These are phyloP conservation scores for Kazachstania sp. DNA, from an alignment of 1,139 yeast genomes.

Conservation along the genomic window DNA sequence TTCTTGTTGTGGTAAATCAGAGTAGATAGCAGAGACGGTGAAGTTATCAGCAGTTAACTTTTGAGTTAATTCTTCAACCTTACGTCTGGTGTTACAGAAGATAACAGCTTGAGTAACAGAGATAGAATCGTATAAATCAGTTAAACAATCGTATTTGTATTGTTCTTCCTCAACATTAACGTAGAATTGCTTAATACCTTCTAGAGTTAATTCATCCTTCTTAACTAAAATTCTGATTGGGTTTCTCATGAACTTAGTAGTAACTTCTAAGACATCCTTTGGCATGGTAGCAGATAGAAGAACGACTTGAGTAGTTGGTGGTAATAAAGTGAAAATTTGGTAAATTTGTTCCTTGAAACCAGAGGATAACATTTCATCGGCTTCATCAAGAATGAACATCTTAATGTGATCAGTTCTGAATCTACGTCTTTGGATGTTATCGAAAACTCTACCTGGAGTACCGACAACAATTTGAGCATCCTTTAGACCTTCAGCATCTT, in stretches of 20 bases:
- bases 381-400: conserved; percentile 85
- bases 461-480: conserved; percentile 89
- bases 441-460: conserved; percentile 91
- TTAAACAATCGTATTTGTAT: conserved; percentile 94
- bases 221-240: conserved; percentile 88
- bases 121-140: conserved; percentile 94
- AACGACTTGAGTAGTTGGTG: conserved; percentile 89
- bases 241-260: conserved; percentile 79
- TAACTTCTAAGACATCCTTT: conserved; percentile 90
- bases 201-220: conserved; percentile 78
- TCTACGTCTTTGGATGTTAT: conserved; percentile 72
- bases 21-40: conserved; percentile 96
- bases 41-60: conserved; percentile 79
- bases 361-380: conserved; percentile 66
- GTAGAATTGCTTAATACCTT: conserved; percentile 83
- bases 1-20: conserved; percentile 93
- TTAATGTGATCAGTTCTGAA: conserved; percentile 64
- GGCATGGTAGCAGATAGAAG: conserved; percentile 98
- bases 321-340: conserved; percentile 74
- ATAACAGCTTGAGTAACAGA: conserved; percentile 98
- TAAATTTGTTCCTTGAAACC: conserved; percentile 92
- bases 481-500: conserved; percentile 86
- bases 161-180: conserved; percentile 85
- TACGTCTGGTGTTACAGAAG: conserved; percentile 97
- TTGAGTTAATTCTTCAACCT: conserved; percentile 90